Percentiles rank a stretch among this genome's conserved stretches.
These are phyloP conservation scores for Penicillium angulare DNA, from an alignment of 495 filamentous ascomycete species.

Conservation along the genomic window DNA sequence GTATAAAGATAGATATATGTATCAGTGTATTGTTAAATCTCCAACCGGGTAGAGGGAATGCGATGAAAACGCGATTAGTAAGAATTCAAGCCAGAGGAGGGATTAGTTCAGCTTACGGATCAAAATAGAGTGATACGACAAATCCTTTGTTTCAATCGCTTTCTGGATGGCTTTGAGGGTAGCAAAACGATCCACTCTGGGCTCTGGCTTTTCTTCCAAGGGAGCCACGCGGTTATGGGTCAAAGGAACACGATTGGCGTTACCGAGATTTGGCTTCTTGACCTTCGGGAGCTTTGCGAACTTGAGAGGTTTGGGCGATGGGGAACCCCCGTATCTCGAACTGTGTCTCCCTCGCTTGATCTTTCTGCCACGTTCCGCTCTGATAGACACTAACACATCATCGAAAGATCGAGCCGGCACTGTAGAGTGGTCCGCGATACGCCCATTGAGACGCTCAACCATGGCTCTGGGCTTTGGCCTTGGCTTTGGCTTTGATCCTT, in stretches of 20 bases:
- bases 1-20: not conserved
- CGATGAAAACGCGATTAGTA: not conserved
- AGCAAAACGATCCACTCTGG: conserved; percentile 10
- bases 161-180: conserved; percentile 1
- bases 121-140: conserved; percentile 5
- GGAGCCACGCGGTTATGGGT: conserved; percentile 16
- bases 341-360: not conserved
- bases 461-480: not conserved
- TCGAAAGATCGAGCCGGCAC: too few species aligned
- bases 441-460: not conserved
- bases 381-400: too few species aligned
- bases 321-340: not conserved
- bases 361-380: not conserved
- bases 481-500: not conserved
- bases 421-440: too few species aligned
- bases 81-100: not conserved
- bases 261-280: conserved; percentile 8
- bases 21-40: too few species aligned
- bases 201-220: conserved; percentile 2
- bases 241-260: conserved; percentile 13
- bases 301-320: not conserved
- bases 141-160: not conserved
- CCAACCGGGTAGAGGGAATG: not conserved
- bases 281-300: not conserved
- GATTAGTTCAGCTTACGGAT: conserved; percentile 15